Evolutionary conservation across 1,284 basidiomycete species (phyloP).

Genomic region (Boletus mariae): DNA sequence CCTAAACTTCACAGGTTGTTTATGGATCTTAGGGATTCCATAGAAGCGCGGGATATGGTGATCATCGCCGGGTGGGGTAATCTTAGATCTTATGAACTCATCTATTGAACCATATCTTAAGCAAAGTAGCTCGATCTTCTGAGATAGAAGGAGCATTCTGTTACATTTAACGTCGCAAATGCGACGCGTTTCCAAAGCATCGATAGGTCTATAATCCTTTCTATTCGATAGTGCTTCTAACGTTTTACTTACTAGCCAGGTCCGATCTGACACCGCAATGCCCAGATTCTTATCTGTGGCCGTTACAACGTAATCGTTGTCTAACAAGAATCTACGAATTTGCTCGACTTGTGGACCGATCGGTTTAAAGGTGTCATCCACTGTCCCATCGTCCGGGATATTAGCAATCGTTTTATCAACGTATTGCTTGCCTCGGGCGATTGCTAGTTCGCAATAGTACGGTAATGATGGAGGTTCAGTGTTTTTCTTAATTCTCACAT

Average conservation of each 20-base stretch:
- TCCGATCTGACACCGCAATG: slow-evolving; percentile 5
- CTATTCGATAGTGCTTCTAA: neutral
- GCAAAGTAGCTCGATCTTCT: neutral
- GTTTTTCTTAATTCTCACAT: too few relatives aligned
- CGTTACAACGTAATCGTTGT: slow-evolving; percentile 4
- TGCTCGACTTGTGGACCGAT: accelerated
- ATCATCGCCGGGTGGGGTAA: neutral
- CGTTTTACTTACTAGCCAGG: slow-evolving; percentile 1
- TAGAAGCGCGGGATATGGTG: slow-evolving; percentile 5
- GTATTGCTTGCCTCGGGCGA: too few relatives aligned
- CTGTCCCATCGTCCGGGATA: too few relatives aligned
- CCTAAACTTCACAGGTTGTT: neutral
- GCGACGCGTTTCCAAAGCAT: neutral
- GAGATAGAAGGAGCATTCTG: neutral
- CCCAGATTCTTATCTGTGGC: slow-evolving; percentile 8
- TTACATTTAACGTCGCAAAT: neutral
- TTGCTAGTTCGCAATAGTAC: too few relatives aligned
- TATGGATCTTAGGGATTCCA: slow-evolving; percentile 14
- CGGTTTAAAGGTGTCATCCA: too few relatives aligned
- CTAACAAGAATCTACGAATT: neutral
- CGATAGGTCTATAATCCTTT: neutral
- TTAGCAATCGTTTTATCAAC: too few relatives aligned
- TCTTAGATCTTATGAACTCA: neutral
- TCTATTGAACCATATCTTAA: neutral
- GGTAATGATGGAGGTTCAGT: too few relatives aligned